phyloP scores from a whole-genome alignment of 2,329 filamentous ascomycete genomes.

The Pseudogymnoascus sp. region DNA sequence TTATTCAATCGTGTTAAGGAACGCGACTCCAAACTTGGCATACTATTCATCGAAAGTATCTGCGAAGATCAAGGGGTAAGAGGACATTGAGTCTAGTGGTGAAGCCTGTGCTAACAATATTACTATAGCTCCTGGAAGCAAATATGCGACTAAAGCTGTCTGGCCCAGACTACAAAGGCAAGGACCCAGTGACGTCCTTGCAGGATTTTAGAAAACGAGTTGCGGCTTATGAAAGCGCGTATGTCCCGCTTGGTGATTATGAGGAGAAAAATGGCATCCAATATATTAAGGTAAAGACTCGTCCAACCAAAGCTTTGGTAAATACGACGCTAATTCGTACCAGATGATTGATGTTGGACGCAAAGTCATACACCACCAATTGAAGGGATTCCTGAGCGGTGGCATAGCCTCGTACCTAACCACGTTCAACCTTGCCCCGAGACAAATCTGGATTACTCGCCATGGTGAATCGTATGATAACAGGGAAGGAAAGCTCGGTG shows the following conservation, averaged over 20 bases:
- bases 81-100: slow-evolving; percentile 5
- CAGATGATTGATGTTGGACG: slow-evolving; percentile 94
- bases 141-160: slow-evolving; percentile 97
- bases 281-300: slow-evolving; percentile 68
- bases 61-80: slow-evolving; percentile 69
- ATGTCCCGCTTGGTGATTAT: slow-evolving; percentile 80
- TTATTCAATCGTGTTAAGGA: slow-evolving; percentile 77
- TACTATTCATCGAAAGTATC: slow-evolving; percentile 91
- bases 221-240: slow-evolving; percentile 86
- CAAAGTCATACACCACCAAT: slow-evolving; percentile 84
- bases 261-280: slow-evolving; percentile 88
- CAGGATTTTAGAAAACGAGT: slow-evolving; percentile 91
- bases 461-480: slow-evolving; percentile 92
- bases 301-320: background rate
- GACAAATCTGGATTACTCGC: slow-evolving; percentile 96
- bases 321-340: background rate
- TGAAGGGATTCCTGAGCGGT: slow-evolving; percentile 84
- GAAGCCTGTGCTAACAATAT: slow-evolving; percentile 12
- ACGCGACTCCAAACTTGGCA: slow-evolving; percentile 78
- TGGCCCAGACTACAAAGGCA: slow-evolving; percentile 90
- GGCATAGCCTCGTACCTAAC: slow-evolving; percentile 91
- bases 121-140: slow-evolving; percentile 64
- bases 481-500: slow-evolving; percentile 78
- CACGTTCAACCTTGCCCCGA: slow-evolving; percentile 91
- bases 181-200: slow-evolving; percentile 78